Conservation (phyloP, 805 yeast genomes). For the Phaffomyces opuntiae region DNA sequence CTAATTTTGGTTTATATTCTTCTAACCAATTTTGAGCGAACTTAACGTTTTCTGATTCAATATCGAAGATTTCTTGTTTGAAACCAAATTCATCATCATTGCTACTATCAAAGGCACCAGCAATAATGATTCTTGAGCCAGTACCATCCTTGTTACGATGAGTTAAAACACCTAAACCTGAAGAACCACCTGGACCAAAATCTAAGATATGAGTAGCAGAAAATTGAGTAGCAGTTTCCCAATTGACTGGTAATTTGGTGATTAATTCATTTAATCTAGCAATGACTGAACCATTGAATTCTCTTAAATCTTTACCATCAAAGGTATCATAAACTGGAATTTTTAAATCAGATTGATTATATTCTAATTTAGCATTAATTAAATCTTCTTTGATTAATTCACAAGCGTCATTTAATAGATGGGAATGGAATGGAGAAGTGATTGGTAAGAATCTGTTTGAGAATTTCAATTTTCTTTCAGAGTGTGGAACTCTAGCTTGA, state of each 20-base stretch:
- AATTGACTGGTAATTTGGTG: constrained; percentile 82
- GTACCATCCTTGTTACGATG: constrained; percentile 98
- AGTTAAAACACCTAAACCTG: constrained; percentile 93
- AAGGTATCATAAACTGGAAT: constrained; percentile 91
- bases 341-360: constrained; percentile 46
- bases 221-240: constrained; percentile 88
- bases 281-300: constrained; percentile 45
- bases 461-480: constrained; percentile 90
- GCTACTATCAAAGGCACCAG: constrained; percentile 76
- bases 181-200: constrained; percentile 98
- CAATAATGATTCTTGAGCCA: constrained; percentile 90
- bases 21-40: constrained; percentile 88
- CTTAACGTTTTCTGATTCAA: constrained; percentile 48
- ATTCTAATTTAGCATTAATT: constrained; percentile 48
- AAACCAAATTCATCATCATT: constrained; percentile 84
- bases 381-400: constrained; percentile 61
- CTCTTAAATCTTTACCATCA: constrained; percentile 73
- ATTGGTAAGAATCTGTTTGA: constrained; percentile 93
- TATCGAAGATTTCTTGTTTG: constrained; percentile 90
- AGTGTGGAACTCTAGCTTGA: constrained; percentile 89
- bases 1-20: constrained; percentile 81
- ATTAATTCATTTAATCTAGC: constrained; percentile 75
- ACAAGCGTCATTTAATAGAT: constrained; percentile 68
- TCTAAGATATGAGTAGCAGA: constrained; percentile 84
- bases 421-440: constrained; percentile 95